Base-by-base conservation (phyloP, 805 yeast genomes). In the Phaffomyces thermotolerans region DNA sequence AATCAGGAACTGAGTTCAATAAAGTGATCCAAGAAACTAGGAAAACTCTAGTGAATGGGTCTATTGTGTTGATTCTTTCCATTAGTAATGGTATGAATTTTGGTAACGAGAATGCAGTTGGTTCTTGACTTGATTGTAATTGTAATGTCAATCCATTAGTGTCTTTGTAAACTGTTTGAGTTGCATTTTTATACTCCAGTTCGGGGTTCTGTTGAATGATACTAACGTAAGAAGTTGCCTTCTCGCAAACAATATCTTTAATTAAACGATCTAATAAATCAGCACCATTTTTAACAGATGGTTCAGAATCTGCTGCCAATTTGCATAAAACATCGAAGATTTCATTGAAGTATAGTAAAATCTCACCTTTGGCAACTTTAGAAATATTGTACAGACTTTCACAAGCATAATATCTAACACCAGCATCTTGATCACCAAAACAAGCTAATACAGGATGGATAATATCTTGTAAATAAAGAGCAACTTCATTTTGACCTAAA, bases 361-460 rank as follows among this genome's bases (percentile, higher is more conserved):
- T 86, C 63, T 93, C 98, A 25, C 98, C 98, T 52, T 95, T 80
- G 4, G 98, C 95, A 18, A 93, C 95, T 58, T 93, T 93, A 38
- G 98, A 95, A 37, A 93, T 90, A 64, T 93, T 93, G 64, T 93
- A 93, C 48, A 93, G 71, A 39, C 95, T 84, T 58, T 93, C 99
- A 66, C 98, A 93, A 0, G 99, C 97, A 62, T 89, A 93, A 57
- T 93, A 93, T 43, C 99, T 73, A 8, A 93, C 99, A 52, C 95
- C 78, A n/a, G 96, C 91, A 61, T 93, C 96, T 47, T 93, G 96
- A 58, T 93, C 99, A 40, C 95, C 91, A 62, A 93, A 93, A 46
- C 97, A 91, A 0, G 96, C 91, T 53, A 93, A 69, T 13, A 93
- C 95, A 0, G 99, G 97, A 48, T 87, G 93, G 49, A 93, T 78